phyloP scores from a whole-genome alignment of 768 basidiomycete species.

The Pleurotus cornucopiae region DNA sequence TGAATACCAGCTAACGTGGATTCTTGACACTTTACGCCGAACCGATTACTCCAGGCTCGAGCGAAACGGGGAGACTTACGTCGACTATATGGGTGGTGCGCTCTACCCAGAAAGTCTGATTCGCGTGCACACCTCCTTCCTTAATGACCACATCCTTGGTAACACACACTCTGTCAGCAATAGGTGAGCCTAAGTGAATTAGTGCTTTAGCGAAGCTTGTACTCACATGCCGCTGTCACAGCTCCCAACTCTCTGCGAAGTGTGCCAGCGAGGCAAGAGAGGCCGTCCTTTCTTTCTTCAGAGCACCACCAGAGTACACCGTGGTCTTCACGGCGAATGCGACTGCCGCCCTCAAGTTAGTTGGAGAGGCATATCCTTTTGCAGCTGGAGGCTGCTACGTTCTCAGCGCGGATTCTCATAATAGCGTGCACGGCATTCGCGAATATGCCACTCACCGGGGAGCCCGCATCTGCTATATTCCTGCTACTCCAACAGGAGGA shows the following conservation, averaged over 20 bases:
- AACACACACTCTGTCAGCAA: conserved; percentile 85
- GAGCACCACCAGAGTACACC: conserved; percentile 70
- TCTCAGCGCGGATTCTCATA: conserved; percentile 76
- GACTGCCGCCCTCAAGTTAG: conserved; percentile 72
- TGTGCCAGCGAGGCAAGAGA: conserved; percentile 67
- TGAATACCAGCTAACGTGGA: conserved; percentile 69
- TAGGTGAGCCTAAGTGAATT: conserved; percentile 49
- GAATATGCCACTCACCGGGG: conserved; percentile 59
- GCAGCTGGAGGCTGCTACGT: conserved; percentile 52
- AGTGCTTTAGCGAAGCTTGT: not conserved
- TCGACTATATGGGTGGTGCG: conserved; percentile 85
- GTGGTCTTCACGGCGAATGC: conserved; percentile 83
- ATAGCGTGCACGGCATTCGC: conserved; percentile 80
- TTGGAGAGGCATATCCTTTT: conserved; percentile 81
- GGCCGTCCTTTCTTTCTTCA: conserved; percentile 74
- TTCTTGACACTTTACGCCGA: conserved; percentile 61
- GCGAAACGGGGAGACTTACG: conserved; percentile 66
- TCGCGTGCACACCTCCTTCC: conserved; percentile 63
- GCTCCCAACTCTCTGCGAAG: conserved; percentile 66
- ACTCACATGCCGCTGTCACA: conserved; percentile 21
- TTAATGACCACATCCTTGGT: conserved; percentile 63
- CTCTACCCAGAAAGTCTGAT: conserved; percentile 79
- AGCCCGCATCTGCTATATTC: conserved; percentile 59
- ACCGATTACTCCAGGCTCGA: conserved; percentile 61
- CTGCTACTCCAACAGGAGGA: conserved; percentile 60